Evolutionary conservation across 2,329 filamentous ascomycete genomes (phyloP), one percentile per base, ranked within the genome.

Genomic region (Neofusicoccum sp.): DNA sequence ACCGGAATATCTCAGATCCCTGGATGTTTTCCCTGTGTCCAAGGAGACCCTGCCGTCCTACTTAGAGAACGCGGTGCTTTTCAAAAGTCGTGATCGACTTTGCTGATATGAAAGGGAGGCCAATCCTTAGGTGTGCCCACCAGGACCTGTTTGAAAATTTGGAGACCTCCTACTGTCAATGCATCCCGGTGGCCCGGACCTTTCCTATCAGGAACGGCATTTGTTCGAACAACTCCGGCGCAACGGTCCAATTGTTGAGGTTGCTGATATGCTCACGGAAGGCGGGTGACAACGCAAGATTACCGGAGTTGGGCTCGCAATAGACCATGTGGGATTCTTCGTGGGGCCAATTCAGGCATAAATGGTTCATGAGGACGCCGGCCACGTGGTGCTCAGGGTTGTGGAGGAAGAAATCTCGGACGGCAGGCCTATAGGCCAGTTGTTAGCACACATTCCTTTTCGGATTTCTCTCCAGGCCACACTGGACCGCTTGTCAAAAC

Each of bases 181-280:
- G 54, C 41, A 58, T 58, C 9, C 54, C 54, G n/a, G 54, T 58
- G 3, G 54, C 54, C 5, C 54, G 54, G 5, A 58, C 44, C 28
- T 59, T 63, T 2, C 61, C 61, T 6, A 63, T 58, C 33, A 63
- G 52, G 44, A 49, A 63, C 28, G 61, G 61, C 61, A 71, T 70
- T 22, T 73, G 69, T 31, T 70, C 68, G n/a, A 66, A 56, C 45
- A 70, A 64, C 6, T 50, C 11, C 1, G 66, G 58, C 1, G 68
- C 63, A 34, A 70, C 69, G 33, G 72, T 71, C 48, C 72, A 66
- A 37, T 71, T 67, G 45, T 67, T 71, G 45, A 72, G 71, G 34
- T 73, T 72, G 5, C 65, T 67, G 37, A 72, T 69, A 29, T 74
- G 71, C 45, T 74, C 69, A 34, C 64, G 63, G 34, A 74, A 63